Percentiles rank a stretch among this genome's conserved stretches.
Evolutionary conservation across 768 basidiomycete species (phyloP).

Genomic region (Podaxis sp.): DNA sequence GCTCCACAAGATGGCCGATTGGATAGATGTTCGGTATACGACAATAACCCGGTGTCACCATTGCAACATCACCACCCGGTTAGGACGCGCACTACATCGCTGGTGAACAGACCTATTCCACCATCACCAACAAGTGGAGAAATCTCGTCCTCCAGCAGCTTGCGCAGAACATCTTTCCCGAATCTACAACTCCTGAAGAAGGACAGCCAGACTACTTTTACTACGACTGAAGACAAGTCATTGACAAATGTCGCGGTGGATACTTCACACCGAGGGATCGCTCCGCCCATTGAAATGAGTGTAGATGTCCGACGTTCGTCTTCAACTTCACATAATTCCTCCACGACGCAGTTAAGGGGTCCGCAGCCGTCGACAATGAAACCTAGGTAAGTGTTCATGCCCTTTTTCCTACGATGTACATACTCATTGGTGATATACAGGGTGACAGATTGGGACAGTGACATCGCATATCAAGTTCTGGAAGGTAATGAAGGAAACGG

Average conservation of each 20-base stretch:
- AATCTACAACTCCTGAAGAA: slow-evolving; percentile 13
- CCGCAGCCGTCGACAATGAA: background rate
- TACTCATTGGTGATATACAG: background rate
- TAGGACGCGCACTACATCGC: background rate
- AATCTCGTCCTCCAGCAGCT: slow-evolving; percentile 20
- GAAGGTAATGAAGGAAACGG: background rate
- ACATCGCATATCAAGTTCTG: background rate
- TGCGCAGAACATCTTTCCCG: slow-evolving; percentile 21
- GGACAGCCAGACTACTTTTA: background rate
- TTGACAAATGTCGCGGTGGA: background rate
- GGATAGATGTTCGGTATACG: background rate
- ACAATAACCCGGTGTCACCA: background rate
- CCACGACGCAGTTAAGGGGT: background rate
- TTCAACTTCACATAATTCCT: background rate
- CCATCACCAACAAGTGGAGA: background rate
- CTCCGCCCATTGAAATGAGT: background rate
- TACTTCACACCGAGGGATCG: background rate
- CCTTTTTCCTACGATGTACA: background rate
- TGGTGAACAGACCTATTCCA: background rate
- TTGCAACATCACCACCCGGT: background rate
- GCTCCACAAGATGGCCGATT: background rate
- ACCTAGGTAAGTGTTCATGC: background rate
- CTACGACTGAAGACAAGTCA: background rate
- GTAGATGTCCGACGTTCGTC: background rate
- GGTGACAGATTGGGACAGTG: background rate